Base-by-base conservation (phyloP, 176 grass and related monocot species). In the Oryza longistaminata region DNA sequence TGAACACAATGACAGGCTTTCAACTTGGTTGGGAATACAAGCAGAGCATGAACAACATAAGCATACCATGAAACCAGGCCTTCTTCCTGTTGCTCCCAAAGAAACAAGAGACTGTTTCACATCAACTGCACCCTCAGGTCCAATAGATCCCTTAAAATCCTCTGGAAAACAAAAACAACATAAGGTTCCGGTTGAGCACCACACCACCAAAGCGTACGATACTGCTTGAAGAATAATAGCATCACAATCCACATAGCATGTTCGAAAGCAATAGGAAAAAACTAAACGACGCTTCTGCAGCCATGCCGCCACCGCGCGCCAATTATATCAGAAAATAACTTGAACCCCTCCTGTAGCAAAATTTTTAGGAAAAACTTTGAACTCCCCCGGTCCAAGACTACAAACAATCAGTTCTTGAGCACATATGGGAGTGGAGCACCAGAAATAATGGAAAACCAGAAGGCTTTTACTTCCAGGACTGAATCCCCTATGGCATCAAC, bases 111-210 rank as follows among this genome's bases (percentile, higher is more conserved):
- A 74, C 21, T 16, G 44, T 35, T 82, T 85, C 35, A 26, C 65
- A 82, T 78, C 85, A 82, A 85, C n/a, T 7, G 61, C 74, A 68
- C 70, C 68, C 64, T 84, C 70, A 77, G 82, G 74, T 90, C 85
- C 40, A 90, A 88, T 66, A 70, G 80, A 88, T 85, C 77, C 61
- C 34, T 74, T 65, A 78, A 69, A 46, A 66, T 66, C 53, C 62
- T 90, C 91, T 93, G 88, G 78, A 93, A 93, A 93, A 90, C 81
- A 93, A 88, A 90, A 93, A 83, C 70, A 87, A 89, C 50, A 85
- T 66, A 91, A 91, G 81, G 64, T 83, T 76, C 71, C 72, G 43
- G 82, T 74, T 87, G 81, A 93, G 88, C 84, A 88, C 85, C 77
- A 84, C 45, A 40, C 66, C 31, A 71, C 49, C 81, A 73, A 87